A percentile compares a stretch with the other conserved stretches of the same genome.
Conservation (phyloP, 2,329 filamentous ascomycete genomes). For the Calonectria hawksworthii region DNA sequence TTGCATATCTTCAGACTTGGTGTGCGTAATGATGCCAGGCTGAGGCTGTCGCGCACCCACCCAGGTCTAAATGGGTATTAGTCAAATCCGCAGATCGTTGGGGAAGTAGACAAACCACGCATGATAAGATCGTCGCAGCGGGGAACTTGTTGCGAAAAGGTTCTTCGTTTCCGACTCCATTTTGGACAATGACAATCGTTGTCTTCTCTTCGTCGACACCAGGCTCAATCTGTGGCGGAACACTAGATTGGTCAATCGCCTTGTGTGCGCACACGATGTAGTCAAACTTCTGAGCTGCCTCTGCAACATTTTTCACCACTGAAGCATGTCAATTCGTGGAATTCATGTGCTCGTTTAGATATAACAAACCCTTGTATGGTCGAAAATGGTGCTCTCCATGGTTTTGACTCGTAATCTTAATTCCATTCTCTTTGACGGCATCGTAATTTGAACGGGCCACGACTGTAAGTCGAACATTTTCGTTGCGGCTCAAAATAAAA, state of each 20-base stretch:
- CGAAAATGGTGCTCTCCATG: slow-evolving; percentile 68
- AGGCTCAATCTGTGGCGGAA: slow-evolving; percentile 43
- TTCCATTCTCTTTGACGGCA: slow-evolving; percentile 65
- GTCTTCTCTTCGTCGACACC: slow-evolving; percentile 57
- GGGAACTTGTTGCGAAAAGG: slow-evolving; percentile 65
- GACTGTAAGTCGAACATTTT: slow-evolving; percentile 66
- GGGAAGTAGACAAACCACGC: slow-evolving; percentile 59
- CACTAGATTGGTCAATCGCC: slow-evolving; percentile 35
- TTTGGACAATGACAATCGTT: slow-evolving; percentile 71
- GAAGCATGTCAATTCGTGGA: not conserved
- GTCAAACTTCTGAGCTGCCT: slow-evolving; percentile 34
- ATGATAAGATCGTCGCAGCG: slow-evolving; percentile 65
- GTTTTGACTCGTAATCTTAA: slow-evolving; percentile 66
- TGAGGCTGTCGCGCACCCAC: slow-evolving; percentile 64
- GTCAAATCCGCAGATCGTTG: not conserved
- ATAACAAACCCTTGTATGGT: slow-evolving; percentile 56
- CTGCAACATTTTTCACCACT: slow-evolving; percentile 34
- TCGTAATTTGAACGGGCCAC: slow-evolving; percentile 73
- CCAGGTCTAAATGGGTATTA: slow-evolving; percentile 57
- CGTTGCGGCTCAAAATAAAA: slow-evolving; percentile 62
- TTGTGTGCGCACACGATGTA: slow-evolving; percentile 41
- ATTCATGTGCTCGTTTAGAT: not conserved
- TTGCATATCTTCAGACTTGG: slow-evolving; percentile 66
- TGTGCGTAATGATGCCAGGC: slow-evolving; percentile 65
- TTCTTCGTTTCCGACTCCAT: slow-evolving; percentile 72